A percentile compares a stretch with the other conserved stretches of the same genome.
Conservation (phyloP, 257 asterid species). For the Plantago elongata region DNA sequence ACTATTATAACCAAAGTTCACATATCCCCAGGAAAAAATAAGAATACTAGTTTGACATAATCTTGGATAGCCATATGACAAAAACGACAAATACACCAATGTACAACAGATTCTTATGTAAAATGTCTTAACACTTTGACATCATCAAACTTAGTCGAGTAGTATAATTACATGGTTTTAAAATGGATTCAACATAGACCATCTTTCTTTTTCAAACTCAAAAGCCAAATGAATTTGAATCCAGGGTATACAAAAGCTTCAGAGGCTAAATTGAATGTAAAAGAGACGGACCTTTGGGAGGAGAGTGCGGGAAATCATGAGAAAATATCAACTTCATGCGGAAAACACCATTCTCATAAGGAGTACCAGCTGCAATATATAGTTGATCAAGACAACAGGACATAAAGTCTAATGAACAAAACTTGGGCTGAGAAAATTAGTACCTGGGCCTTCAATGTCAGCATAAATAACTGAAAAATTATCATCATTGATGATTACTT, state of each 20-base stretch:
- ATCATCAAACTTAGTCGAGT: background rate
- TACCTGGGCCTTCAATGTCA: slow-evolving; percentile 98
- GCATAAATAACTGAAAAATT: slow-evolving; percentile 82
- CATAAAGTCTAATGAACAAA: slow-evolving; percentile 8
- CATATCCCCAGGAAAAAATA: no score
- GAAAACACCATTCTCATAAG: slow-evolving; percentile 83
- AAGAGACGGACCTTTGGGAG: slow-evolving; percentile 75
- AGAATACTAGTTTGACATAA: no score
- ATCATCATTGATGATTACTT: slow-evolving; percentile 86
- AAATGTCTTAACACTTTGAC: background rate
- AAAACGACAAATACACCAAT: no score
- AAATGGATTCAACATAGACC: no score
- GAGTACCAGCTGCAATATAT: slow-evolving; percentile 86
- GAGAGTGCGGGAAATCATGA: slow-evolving; percentile 86
- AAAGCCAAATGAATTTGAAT: no score
- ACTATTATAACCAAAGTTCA: no score
- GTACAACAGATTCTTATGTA: no score
- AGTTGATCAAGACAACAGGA: slow-evolving; percentile 20
- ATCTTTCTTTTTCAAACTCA: no score
- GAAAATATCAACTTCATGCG: slow-evolving; percentile 89
- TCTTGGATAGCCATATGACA: no score
- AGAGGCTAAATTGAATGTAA: slow-evolving; percentile 3
- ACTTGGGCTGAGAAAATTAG: slow-evolving; percentile 1
- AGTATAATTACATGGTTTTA: no score
- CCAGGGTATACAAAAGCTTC: no score